A percentile compares a stretch with the other conserved stretches of the same genome.
These are phyloP conservation scores for Trichoderma atrobrunneum DNA, from an alignment of 2,329 filamentous ascomycete species.

Conservation along the genomic window DNA sequence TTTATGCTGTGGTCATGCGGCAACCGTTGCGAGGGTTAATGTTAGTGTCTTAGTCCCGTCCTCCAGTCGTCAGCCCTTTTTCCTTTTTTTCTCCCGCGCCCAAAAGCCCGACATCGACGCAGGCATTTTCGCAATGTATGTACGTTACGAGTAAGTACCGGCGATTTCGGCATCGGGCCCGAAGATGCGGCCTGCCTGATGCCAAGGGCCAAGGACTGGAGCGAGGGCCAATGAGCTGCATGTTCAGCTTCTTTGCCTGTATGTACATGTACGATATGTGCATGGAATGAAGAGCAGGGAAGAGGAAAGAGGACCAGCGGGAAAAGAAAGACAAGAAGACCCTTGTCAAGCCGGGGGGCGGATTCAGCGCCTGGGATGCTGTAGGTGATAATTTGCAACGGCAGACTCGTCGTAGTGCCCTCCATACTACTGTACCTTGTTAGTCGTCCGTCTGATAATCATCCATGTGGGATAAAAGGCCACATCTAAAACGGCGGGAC, in stretches of 20 bases:
- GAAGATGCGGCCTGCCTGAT: slow-evolving; percentile 7
- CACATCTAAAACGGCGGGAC: not conserved
- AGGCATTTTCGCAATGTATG: not conserved
- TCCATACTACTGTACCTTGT: not conserved
- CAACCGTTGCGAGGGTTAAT: not conserved
- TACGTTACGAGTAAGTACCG: not conserved
- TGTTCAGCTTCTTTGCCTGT: not conserved
- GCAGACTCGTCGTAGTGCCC: not conserved
- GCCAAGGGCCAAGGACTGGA: not conserved
- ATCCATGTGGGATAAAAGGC: not conserved
- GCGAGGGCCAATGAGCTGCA: not conserved
- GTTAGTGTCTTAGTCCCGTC: not conserved
- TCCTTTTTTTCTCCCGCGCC: not conserved
- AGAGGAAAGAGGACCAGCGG: not conserved
- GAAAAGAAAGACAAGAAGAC: not conserved
- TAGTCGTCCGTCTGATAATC: not conserved
- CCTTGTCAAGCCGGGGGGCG: not conserved
- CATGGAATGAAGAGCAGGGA: not conserved
- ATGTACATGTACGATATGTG: not conserved
- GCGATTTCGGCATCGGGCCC: slow-evolving; percentile 12
- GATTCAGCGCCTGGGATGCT: not conserved
- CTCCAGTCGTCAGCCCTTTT: not conserved
- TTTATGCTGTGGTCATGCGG: not conserved
- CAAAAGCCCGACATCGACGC: not conserved
- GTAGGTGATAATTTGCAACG: not conserved